Percentiles rank a stretch among this genome's conserved stretches.
These are phyloP conservation scores for Ogataea salicorniae DNA, from an alignment of 805 yeast species.

Conservation along the genomic window DNA sequence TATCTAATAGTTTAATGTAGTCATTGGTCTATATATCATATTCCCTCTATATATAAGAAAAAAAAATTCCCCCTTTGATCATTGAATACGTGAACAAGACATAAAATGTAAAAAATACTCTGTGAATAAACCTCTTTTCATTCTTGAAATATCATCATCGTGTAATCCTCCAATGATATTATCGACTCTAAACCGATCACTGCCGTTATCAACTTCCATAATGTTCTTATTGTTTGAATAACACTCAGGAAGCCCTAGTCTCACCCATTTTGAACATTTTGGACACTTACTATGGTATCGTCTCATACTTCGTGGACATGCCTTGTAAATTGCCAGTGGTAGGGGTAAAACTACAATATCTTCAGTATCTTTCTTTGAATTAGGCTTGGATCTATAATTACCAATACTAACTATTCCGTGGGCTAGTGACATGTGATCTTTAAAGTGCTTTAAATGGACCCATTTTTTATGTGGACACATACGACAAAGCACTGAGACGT, in stretches of 20 bases:
- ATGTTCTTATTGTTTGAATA: background rate
- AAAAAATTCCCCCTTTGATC: background rate
- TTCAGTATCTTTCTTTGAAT: background rate
- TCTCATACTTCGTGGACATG: slow-evolving; percentile 12
- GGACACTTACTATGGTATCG: slow-evolving; percentile 22
- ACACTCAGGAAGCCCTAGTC: slow-evolving; percentile 15
- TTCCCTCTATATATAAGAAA: no score
- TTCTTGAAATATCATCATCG: background rate
- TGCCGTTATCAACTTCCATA: no score
- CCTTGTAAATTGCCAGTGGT: slow-evolving; percentile 15
- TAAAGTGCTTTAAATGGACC: slow-evolving; percentile 9
- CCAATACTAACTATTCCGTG: slow-evolving; percentile 18
- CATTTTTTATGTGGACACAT: slow-evolving; percentile 20
- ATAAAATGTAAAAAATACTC: slow-evolving; percentile 21
- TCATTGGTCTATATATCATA: no score
- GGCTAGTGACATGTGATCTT: slow-evolving; percentile 19
- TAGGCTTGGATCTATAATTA: background rate
- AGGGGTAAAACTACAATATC: slow-evolving; percentile 12
- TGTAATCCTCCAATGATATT: background rate
- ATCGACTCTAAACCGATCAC: no score
- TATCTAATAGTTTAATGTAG: no score
- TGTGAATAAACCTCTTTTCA: slow-evolving; percentile 16
- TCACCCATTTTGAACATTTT: slow-evolving; percentile 18
- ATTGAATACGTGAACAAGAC: slow-evolving; percentile 7
- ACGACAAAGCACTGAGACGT: slow-evolving; percentile 13